phyloP scores from a whole-genome alignment of 768 basidiomycete species.

The Termitomyces sp. region DNA sequence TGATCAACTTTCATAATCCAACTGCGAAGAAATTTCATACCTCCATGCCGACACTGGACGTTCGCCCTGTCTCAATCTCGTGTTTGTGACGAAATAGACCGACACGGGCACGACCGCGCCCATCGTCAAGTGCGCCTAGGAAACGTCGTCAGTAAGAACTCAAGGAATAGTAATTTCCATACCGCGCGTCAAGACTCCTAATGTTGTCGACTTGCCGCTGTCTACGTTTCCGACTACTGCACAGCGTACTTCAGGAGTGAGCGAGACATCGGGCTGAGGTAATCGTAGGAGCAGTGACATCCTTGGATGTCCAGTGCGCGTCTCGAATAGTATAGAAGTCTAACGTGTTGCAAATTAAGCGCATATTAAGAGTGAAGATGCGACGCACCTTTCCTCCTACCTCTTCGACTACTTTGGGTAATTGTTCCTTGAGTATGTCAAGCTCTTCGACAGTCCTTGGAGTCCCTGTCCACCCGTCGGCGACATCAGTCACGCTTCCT shows the following conservation, averaged over 20 bases:
- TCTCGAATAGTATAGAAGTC: conserved; percentile 53
- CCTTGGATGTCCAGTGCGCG: conserved; percentile 42
- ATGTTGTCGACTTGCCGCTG: conserved; percentile 90
- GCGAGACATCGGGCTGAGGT: conserved; percentile 68
- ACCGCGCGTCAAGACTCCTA: conserved; percentile 95
- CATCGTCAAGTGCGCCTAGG: conserved; percentile 72
- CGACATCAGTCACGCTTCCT: conserved; percentile 41
- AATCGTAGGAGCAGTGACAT: conserved; percentile 61
- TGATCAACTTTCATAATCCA: not conserved
- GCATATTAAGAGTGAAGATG: not conserved
- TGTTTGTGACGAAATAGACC: conserved; percentile 95
- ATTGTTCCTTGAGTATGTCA: conserved; percentile 32
- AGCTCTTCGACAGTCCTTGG: conserved; percentile 47
- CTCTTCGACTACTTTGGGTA: conserved; percentile 58
- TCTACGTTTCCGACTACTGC: conserved; percentile 96
- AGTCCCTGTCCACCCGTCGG: conserved; percentile 50
- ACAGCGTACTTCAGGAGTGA: conserved; percentile 89
- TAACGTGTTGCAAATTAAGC: conserved; percentile 15
- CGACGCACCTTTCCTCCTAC: conserved; percentile 67
- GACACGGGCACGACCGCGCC: conserved; percentile 77
- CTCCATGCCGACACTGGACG: conserved; percentile 96
- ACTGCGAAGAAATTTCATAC: conserved; percentile 27
- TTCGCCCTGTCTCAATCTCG: conserved; percentile 93
- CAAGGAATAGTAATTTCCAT: conserved; percentile 11
- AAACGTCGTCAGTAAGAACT: conserved; percentile 13